Evolutionary conservation across 2,329 filamentous ascomycete species (phyloP), one percentile per base, ranked within the genome.

Genomic region (Aspergillus costaricaensis): DNA sequence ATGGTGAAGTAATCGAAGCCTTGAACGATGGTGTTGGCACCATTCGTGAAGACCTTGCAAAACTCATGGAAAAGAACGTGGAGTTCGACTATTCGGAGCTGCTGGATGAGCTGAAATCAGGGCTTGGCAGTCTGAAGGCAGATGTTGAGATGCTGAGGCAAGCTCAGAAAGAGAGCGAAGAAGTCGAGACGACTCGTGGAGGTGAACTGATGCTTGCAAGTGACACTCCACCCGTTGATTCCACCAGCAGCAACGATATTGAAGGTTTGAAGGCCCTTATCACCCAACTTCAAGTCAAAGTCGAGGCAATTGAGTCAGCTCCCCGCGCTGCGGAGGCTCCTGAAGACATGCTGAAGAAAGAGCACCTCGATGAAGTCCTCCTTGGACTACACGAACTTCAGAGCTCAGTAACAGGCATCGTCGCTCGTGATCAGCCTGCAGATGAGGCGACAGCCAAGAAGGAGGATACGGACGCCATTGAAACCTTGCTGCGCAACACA

Each of bases 11-110:
- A 21, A 78, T 88, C 6, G 86, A 88, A 65, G 83, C 83, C 7
- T 79, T 89, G 63, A 84, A 86, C 58, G 85, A 88, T 51, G 91
- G 92, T 2, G 83, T 97, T 39, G 90, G 91, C 62, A 85, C 84
- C 47, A 83, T 97, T 36, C 86, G 91, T 5, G 82, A 85, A 15
- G 93, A 97, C 66, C 85, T 96, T 53, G 81, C 85, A 64, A 88
- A 88, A 70, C 83, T 95, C 15, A 82, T 87, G 21, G 88, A 94
- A 72, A 95, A 92, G 77, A 91, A 92, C 5, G 81, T 86, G 0
- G 92, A 96, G 68, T 84, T 94, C 75, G 93, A 90, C 0, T 94
- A 91, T 61, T 91, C 96, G 65, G 92, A 97, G 76, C 93, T 97
- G 55, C 82, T 97, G 1, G 91, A 96, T 61, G 91, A 91, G 0